Conservation (phyloP, 352 stramenopile genomes). For the Pythium pectinolyticum region DNA sequence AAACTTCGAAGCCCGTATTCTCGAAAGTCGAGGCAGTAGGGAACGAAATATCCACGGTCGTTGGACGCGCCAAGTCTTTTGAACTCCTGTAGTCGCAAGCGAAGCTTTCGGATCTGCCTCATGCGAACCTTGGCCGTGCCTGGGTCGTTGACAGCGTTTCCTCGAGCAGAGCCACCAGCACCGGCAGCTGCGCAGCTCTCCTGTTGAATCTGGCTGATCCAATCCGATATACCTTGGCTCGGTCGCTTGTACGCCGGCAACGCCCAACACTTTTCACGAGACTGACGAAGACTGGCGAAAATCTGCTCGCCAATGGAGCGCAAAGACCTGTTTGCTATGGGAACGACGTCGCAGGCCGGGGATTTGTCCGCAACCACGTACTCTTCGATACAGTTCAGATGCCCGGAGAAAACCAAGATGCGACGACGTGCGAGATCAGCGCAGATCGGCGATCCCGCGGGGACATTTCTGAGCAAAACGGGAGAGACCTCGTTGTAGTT, state of each 20-base stretch:
- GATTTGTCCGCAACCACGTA: slow-evolving; percentile 30
- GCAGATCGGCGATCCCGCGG: slow-evolving; percentile 64
- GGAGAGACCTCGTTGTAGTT: slow-evolving; percentile 31
- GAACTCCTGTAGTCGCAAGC: slow-evolving; percentile 37
- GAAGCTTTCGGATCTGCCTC: slow-evolving; percentile 65
- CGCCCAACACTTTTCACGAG: slow-evolving; percentile 42
- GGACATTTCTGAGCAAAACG: slow-evolving; percentile 53
- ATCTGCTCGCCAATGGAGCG: slow-evolving; percentile 32
- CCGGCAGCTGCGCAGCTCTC: background rate
- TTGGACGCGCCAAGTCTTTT: slow-evolving; percentile 1
- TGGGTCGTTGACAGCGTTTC: slow-evolving; percentile 9
- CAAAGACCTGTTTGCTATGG: slow-evolving; percentile 8
- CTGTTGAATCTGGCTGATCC: slow-evolving; percentile 42
- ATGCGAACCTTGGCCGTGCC: slow-evolving; percentile 39
- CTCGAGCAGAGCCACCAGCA: slow-evolving; percentile 4
- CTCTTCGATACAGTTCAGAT: slow-evolving; percentile 69
- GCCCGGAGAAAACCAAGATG: slow-evolving; percentile 66
- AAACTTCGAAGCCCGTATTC: slow-evolving; percentile 38
- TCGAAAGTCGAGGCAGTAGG: slow-evolving; percentile 64
- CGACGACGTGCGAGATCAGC: slow-evolving; percentile 45
- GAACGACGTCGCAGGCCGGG: background rate
- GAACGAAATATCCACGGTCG: slow-evolving; percentile 50
- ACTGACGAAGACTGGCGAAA: slow-evolving; percentile 33
- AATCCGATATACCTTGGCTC: slow-evolving; percentile 47
- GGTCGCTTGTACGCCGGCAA: slow-evolving; percentile 49